A percentile compares a stretch with the other conserved stretches of the same genome.
phyloP scores from a whole-genome alignment of 139 green algal species.

The Chlorella sp. region DNA sequence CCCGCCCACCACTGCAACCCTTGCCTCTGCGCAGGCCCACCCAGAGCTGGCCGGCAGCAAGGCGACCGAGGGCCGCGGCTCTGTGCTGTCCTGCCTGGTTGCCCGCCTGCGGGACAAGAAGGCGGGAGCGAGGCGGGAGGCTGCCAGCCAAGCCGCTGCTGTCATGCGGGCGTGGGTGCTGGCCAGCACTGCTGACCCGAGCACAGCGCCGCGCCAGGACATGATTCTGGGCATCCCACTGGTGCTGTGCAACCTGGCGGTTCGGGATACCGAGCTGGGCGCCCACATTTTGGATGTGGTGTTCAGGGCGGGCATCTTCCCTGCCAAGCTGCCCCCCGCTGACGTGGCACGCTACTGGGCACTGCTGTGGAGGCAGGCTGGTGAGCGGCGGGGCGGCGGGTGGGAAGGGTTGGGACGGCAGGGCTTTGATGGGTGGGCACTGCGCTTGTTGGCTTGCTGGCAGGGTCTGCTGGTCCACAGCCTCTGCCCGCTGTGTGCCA shows the following conservation, averaged over 20 bases:
- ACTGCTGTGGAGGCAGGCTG: constrained; percentile 45
- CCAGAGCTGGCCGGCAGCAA: constrained; percentile 32
- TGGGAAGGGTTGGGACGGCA: too few relatives aligned
- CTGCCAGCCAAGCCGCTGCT: constrained; percentile 34
- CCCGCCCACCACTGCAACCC: too few relatives aligned
- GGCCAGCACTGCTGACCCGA: not conserved
- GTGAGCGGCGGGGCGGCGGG: not conserved
- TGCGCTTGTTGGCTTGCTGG: too few relatives aligned
- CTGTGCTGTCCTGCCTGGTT: constrained; percentile 39
- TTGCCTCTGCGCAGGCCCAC: not conserved
- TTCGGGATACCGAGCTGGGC: constrained; percentile 55
- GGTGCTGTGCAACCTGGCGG: constrained; percentile 28
- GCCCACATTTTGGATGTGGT: constrained; percentile 44
- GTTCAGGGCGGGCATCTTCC: constrained; percentile 69
- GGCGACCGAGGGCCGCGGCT: constrained; percentile 15
- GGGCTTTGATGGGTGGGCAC: too few relatives aligned
- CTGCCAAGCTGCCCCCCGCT: constrained; percentile 40
- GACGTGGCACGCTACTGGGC: constrained; percentile 53
- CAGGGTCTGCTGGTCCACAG: too few relatives aligned
- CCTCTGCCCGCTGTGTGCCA: not conserved
- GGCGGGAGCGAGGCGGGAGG: constrained; percentile 66
- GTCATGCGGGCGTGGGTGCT: constrained; percentile 31
- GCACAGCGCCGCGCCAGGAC: not conserved
- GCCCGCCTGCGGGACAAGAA: constrained; percentile 77
- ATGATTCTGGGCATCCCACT: constrained; percentile 17